A percentile compares a stretch with the other conserved stretches of the same genome.
Evolutionary conservation across 1,139 yeast species (phyloP).

Genomic region (Candida tetrigidarum): DNA sequence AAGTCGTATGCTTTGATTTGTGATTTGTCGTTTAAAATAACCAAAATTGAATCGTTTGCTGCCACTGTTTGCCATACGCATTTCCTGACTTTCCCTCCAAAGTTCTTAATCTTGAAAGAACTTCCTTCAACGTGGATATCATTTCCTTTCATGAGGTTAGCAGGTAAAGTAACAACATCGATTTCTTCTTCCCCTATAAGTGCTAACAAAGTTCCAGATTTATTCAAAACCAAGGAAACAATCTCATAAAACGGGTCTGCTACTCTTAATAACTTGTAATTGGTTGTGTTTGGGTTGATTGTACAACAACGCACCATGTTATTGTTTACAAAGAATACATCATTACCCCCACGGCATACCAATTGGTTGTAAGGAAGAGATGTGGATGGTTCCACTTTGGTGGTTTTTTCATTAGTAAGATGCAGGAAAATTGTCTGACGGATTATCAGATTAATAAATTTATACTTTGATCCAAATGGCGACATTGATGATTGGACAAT

Average conservation of each 20-base stretch:
- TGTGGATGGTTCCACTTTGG: constrained; percentile 6
- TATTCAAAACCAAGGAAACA: constrained; percentile 29
- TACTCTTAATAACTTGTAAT: constrained; percentile 24
- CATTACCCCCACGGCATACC: constrained; percentile 27
- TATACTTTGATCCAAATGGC: constrained; percentile 13
- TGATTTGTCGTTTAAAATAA: constrained; percentile 31
- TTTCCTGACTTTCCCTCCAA: constrained; percentile 25
- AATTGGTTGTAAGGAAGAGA: constrained; percentile 19
- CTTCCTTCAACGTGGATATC: constrained; percentile 18
- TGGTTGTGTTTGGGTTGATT: constrained; percentile 24
- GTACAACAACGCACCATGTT: constrained; percentile 35
- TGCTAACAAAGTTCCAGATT: constrained; percentile 37
- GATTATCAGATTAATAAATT: constrained; percentile 15
- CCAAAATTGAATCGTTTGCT: constrained; percentile 32
- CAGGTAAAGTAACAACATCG: constrained; percentile 31
- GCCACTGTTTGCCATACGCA: constrained; percentile 39
- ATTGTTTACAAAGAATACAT: constrained; percentile 34
- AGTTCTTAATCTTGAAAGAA: constrained; percentile 21
- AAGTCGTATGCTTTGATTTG: constrained; percentile 35
- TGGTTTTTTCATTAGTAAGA: constrained; percentile 12
- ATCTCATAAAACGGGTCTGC: constrained; percentile 22
- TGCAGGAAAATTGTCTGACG: constrained; percentile 24
- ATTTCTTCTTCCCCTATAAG: constrained; percentile 32
- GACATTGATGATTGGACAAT: constrained; percentile 4
- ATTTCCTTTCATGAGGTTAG: constrained; percentile 6